Base-by-base conservation (phyloP, 73 alveolate genomes). In the Breviolum minutum region DNA sequence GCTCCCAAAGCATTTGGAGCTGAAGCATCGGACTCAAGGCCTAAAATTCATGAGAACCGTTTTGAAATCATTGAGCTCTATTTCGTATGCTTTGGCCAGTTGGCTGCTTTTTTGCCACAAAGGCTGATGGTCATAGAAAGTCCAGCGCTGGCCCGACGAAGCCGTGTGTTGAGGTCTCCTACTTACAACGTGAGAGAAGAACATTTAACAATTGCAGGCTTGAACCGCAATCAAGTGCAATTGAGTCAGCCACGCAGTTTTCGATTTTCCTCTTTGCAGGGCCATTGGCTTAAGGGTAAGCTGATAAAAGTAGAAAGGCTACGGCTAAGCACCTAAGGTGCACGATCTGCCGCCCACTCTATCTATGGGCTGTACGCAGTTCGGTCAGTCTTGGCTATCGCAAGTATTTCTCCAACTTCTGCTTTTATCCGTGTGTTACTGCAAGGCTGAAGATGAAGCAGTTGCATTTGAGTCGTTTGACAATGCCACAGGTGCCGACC, bases 121-220 rank as follows among this genome's bases (percentile, higher is more conserved):
- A 83, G 92, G 92, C 74, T 83, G 92, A 61, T 73, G 12, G 54
- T 60, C 32, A 83, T 83, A 6, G 92, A 83, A 22, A 83, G 92
- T 60, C 71, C 92, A 60, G 92, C 92, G 60, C 22, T 83, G 60
- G 92, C 92, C 9, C 63, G 92, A 7, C 92, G 92, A 6, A 83
- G 92, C 92, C 74, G 63, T 7, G 92, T 83, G 60, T 83, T 83
- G 92, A 13, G 73, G 92, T 60, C 14, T 60, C 70, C 7, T 7
- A 8, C 92, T 80, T 9, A 40, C 54, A 3, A 40, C 54, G 54
- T 40, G 54, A 40, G 54, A 40, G 54, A 40, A 40, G 3, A 40
- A 40, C 54, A 40, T 40, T 40, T 40, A 40, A 40, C 54, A 40
- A 40, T 40, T 40, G 54, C 54, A 40, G 54, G 54, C 54, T 40